Conservation (phyloP, 441 rosid species). For the Bruguiera hainesii region DNA sequence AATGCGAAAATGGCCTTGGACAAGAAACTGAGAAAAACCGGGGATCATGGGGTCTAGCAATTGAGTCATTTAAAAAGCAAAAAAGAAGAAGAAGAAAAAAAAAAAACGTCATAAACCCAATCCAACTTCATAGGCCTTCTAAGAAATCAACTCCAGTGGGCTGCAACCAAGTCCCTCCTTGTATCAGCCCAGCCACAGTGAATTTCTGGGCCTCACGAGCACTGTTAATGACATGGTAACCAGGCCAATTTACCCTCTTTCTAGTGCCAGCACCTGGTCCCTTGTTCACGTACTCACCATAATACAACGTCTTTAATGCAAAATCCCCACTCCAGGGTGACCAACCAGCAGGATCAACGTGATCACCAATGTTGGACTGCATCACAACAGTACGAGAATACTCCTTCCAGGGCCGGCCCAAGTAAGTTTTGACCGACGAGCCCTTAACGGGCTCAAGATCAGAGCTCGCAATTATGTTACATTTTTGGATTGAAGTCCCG, state of each 20-base stretch:
- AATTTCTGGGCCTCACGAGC: constrained; percentile 51
- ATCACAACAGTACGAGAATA: constrained; percentile 55
- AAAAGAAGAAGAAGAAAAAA: neutral
- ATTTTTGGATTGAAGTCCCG: constrained; percentile 62
- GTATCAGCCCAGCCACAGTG: constrained; percentile 62
- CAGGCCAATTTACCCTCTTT: constrained; percentile 61
- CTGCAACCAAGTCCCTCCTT: constrained; percentile 59
- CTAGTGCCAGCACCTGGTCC: constrained; percentile 64
- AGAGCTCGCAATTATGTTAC: constrained; percentile 44
- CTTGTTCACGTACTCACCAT: constrained; percentile 58
- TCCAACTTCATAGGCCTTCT: constrained; percentile 43
- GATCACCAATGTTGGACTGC: constrained; percentile 56
- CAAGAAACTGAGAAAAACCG: too few relatives aligned
- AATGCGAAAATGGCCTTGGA: too few relatives aligned
- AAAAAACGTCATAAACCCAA: neutral
- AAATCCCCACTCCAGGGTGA: constrained; percentile 49
- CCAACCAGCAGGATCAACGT: constrained; percentile 65
- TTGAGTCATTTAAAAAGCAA: neutral
- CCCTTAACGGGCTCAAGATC: constrained; percentile 51
- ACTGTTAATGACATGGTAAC: constrained; percentile 44
- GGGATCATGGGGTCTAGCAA: too few relatives aligned
- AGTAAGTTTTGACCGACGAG: constrained; percentile 32
- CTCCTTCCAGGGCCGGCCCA: constrained; percentile 67
- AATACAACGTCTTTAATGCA: constrained; percentile 58
- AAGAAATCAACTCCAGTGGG: constrained; percentile 55